A percentile compares a stretch with the other conserved stretches of the same genome.
phyloP scores from a whole-genome alignment of 306 rosid genomes.

The Cucumis cinereus region DNA sequence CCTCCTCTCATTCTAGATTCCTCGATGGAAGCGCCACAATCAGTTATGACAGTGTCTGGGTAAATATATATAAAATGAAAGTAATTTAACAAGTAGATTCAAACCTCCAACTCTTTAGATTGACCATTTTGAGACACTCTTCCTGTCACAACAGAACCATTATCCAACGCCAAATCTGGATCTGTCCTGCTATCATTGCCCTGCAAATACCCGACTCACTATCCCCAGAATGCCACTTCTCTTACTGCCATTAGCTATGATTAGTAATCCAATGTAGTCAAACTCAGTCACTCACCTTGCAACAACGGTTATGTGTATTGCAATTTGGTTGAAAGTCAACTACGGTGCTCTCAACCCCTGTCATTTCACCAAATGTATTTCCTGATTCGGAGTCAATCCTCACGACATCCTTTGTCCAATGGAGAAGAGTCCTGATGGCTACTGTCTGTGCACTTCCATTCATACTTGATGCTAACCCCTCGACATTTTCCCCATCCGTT shows the following conservation, averaged over 20 bases:
- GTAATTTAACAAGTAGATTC: conserved; percentile 17
- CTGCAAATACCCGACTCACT: conserved; percentile 75
- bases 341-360: conserved; percentile 33
- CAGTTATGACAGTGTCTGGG: neutral
- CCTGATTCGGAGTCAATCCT: conserved; percentile 31
- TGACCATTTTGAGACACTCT: conserved; percentile 33
- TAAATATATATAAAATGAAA: neutral
- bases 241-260: conserved; percentile 55
- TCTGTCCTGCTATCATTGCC: conserved; percentile 45
- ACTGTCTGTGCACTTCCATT: conserved; percentile 21
- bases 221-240: conserved; percentile 53
- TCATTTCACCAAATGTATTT: conserved; percentile 30
- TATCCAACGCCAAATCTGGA: conserved; percentile 23
- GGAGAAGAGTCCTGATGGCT: conserved; percentile 19
- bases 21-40: neutral
- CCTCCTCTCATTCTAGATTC: neutral
- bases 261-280: conserved; percentile 61
- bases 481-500: conserved; percentile 21
- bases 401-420: conserved; percentile 31
- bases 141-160: conserved; percentile 27
- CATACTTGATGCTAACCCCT: conserved; percentile 28
- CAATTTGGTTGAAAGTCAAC: conserved; percentile 29
- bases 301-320: conserved; percentile 47
- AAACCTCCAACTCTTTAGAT: conserved; percentile 65
- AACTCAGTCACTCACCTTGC: conserved; percentile 71